phyloP scores from a whole-genome alignment of 129 eudicot species.

The Lactuca sativa region DNA sequence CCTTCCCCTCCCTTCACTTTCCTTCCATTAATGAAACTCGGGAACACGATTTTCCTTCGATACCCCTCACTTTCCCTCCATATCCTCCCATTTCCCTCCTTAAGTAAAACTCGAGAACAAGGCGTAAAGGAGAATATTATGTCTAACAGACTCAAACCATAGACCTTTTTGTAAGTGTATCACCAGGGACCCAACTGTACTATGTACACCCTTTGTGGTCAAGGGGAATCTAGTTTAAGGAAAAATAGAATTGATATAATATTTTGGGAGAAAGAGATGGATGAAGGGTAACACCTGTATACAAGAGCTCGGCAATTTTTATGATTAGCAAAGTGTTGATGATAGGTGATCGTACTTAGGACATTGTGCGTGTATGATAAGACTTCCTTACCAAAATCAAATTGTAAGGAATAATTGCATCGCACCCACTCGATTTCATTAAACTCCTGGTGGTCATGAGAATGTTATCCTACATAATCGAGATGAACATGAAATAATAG shows the following conservation, averaged over 20 bases:
- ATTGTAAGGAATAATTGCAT: not conserved
- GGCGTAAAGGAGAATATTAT: too few relatives aligned
- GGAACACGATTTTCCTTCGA: too few relatives aligned
- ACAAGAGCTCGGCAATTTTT: not conserved
- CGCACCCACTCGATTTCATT: not conserved
- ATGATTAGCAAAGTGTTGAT: not conserved
- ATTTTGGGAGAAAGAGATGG: not conserved
- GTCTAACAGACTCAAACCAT: too few relatives aligned
- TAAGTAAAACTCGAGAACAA: too few relatives aligned
- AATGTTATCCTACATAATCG: not conserved
- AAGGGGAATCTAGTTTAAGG: not conserved
- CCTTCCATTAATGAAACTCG: too few relatives aligned
- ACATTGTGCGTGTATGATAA: not conserved
- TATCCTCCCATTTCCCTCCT: too few relatives aligned
- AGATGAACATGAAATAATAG: not conserved
- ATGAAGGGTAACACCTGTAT: constrained; percentile 2
- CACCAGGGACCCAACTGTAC: too few relatives aligned
- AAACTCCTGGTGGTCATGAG: not conserved
- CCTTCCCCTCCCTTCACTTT: too few relatives aligned
- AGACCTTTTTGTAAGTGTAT: too few relatives aligned
- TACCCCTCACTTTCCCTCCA: too few relatives aligned
- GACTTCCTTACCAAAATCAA: not conserved
- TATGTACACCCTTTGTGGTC: too few relatives aligned
- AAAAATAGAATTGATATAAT: not conserved
- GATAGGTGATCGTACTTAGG: not conserved